phyloP scores from a whole-genome alignment of 768 basidiomycete species.

The Candolleomyces eurysporus region DNA sequence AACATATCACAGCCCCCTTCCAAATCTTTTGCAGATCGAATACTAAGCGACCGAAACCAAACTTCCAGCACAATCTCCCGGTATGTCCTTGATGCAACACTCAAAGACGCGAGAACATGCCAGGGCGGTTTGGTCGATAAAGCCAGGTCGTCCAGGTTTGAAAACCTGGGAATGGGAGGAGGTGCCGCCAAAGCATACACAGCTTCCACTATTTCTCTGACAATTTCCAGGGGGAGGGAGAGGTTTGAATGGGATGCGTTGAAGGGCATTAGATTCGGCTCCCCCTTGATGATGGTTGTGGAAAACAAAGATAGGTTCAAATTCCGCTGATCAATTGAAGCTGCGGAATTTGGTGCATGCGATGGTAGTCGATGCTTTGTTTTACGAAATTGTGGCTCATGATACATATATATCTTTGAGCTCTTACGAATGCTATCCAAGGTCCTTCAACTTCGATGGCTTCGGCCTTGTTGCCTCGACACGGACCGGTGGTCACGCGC shows the following conservation, averaged over 20 bases:
- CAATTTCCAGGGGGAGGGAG: conserved; percentile 30
- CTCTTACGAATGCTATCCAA: too few relatives aligned
- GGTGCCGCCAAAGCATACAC: background rate
- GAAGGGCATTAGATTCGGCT: too few relatives aligned
- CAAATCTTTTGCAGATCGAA: background rate
- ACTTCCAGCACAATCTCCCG: conserved; percentile 6
- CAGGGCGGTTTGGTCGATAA: conserved; percentile 2
- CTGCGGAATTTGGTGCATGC: too few relatives aligned
- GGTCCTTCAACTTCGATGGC: too few relatives aligned
- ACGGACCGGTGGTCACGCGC: too few relatives aligned
- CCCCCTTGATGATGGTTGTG: too few relatives aligned
- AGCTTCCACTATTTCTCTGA: conserved; percentile 28
- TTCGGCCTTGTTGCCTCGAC: too few relatives aligned
- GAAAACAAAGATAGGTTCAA: too few relatives aligned
- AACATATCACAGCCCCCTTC: background rate
- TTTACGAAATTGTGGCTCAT: too few relatives aligned
- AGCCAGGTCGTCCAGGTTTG: background rate
- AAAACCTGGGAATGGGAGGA: conserved; percentile 12
- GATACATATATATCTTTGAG: too few relatives aligned
- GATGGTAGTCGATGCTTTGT: too few relatives aligned
- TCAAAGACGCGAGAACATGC: background rate
- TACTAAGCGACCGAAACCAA: conserved; percentile 6
- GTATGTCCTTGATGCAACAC: conserved; percentile 3
- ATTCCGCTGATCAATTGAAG: too few relatives aligned
- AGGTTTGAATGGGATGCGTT: background rate